A percentile compares a stretch with the other conserved stretches of the same genome.
phyloP scores from a whole-genome alignment of 306 rosid genomes.

The barrel medic (Medicago truncatula) region MtrunA17r5.0-ANR NC_053048.1:6213501-6214000 shows the following conservation, averaged over 20 bases:
- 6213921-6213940: too few species aligned
- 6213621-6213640: slow-evolving; percentile 54
- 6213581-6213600: slow-evolving; percentile 37
- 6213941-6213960: too few species aligned
- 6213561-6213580: slow-evolving; percentile 14
- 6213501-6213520: neutral
- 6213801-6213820: slow-evolving; percentile 47
- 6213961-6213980: too few species aligned
- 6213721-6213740: slow-evolving; percentile 13
- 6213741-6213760: slow-evolving; percentile 39
- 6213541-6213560: neutral
- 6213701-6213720: slow-evolving; percentile 50
- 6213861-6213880: slow-evolving; percentile 48
- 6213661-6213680: slow-evolving; percentile 47
- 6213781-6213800: slow-evolving; percentile 62
- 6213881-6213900: too few species aligned
- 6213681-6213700: slow-evolving; percentile 71
- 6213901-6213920: too few species aligned
- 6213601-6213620: slow-evolving; percentile 52
- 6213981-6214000: too few species aligned
- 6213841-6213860: slow-evolving; percentile 55
- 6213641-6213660: slow-evolving; percentile 58
- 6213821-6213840: slow-evolving; percentile 51
- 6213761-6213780: slow-evolving; percentile 51
- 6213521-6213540: neutral